Conservation (phyloP, 345 rosid genomes). For the Barbarea vulgaris region DNA sequence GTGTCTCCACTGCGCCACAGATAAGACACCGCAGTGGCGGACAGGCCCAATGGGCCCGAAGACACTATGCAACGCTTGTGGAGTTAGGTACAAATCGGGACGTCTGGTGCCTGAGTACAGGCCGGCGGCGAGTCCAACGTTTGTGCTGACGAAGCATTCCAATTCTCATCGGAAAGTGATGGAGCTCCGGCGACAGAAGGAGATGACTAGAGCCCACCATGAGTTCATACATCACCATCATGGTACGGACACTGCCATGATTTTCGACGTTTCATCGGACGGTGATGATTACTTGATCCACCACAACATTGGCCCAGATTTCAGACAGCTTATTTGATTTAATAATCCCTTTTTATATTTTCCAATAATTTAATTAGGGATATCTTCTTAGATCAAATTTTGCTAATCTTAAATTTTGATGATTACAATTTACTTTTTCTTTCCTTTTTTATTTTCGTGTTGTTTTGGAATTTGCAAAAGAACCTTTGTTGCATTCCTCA, state of each 20-base stretch:
- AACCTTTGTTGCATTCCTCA: conserved; percentile 20
- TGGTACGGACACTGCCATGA: conserved; percentile 43
- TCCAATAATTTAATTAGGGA: conserved; percentile 42
- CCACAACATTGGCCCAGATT: conserved; percentile 82
- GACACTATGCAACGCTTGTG: conserved; percentile 83
- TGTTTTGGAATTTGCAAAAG: conserved; percentile 23
- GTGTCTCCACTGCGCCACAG: conserved; percentile 42
- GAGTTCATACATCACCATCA: conserved; percentile 61
- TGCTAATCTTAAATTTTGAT: conserved; percentile 40
- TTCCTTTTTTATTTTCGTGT: neutral
- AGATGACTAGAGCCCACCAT: conserved; percentile 49
- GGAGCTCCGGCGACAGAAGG: conserved; percentile 46
- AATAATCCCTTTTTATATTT: conserved; percentile 23
- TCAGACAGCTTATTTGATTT: conserved; percentile 68
- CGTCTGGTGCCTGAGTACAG: conserved; percentile 44
- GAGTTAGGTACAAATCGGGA: conserved; percentile 46
- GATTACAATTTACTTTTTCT: conserved; percentile 19
- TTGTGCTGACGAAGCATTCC: conserved; percentile 36
- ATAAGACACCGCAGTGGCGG: conserved; percentile 46
- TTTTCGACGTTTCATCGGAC: conserved; percentile 67
- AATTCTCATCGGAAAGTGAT: conserved; percentile 47
- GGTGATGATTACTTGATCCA: conserved; percentile 87
- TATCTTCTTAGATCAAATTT: conserved; percentile 37
- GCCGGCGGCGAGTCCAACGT: conserved; percentile 47
- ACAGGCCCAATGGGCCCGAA: conserved; percentile 48